These are phyloP conservation scores for Puccinia horiana DNA, from an alignment of 1,284 basidiomycete genomes.

Conservation along the genomic window DNA sequence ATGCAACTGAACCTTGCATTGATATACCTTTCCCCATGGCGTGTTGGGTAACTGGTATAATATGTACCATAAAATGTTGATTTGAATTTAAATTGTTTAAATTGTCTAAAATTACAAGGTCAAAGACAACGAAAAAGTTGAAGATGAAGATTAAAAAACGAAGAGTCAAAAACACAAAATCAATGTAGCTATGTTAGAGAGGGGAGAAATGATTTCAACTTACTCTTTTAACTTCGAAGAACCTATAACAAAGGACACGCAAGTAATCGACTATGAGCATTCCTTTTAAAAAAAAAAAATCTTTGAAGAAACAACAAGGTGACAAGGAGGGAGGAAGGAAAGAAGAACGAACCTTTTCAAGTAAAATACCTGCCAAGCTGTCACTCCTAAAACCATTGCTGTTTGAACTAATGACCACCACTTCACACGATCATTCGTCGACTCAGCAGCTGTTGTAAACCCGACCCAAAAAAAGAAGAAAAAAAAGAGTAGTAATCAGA, in stretches of 20 bases:
- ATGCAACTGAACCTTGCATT: no score
- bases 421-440: conserved; percentile 84
- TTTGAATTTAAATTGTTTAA: no score
- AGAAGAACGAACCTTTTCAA: conserved; percentile 71
- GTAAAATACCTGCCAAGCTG: conserved; percentile 97
- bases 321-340: conserved; percentile 5
- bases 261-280: neutral
- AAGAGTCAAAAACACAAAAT: neutral
- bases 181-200: neutral
- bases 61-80: no score
- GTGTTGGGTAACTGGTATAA: no score
- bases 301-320: no score
- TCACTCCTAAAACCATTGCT: conserved; percentile 80
- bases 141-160: no score
- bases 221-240: conserved; percentile 92
- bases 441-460: conserved; percentile 62
- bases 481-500: neutral
- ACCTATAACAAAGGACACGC: conserved; percentile 65
- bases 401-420: conserved; percentile 97
- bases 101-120: no score
- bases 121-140: no score
- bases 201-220: conserved; percentile 55
- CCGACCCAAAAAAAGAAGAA: neutral
- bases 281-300: conserved; percentile 3
- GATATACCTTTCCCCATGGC: no score